Conservation (phyloP, 139 green algal species). For the Chlorella sp. region DNA sequence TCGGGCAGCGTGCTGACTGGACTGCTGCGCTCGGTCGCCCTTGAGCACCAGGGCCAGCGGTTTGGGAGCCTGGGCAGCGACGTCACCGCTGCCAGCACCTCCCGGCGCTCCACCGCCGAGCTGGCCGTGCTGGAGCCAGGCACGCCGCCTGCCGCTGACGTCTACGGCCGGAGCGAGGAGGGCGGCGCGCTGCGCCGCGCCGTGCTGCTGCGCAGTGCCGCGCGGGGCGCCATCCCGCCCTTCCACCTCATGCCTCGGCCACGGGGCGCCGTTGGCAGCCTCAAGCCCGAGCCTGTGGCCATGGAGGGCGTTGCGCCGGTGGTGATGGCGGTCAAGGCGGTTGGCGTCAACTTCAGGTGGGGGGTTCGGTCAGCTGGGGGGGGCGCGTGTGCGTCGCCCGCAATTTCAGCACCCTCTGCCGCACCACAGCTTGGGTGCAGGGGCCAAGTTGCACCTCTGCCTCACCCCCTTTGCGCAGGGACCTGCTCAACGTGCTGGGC, state of each 20-base stretch:
- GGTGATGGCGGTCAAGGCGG: slow-evolving; percentile 66
- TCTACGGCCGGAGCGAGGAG: not conserved
- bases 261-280: slow-evolving; percentile 42
- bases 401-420: too few species aligned
- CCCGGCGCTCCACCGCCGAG: not conserved
- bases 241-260: slow-evolving; percentile 50
- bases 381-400: too few species aligned
- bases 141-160: not conserved
- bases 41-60: slow-evolving; percentile 14
- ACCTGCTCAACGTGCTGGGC: slow-evolving; percentile 72
- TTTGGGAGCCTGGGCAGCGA: slow-evolving; percentile 14
- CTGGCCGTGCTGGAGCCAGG: not conserved
- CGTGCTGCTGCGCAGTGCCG: slow-evolving; percentile 2
- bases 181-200: slow-evolving; percentile 4
- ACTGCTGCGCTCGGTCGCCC: slow-evolving; percentile 22
- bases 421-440: too few species aligned
- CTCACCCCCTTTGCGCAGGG: slow-evolving; percentile 48
- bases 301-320: slow-evolving; percentile 5
- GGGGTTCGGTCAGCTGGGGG: not conserved
- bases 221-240: not conserved
- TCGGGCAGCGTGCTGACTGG: slow-evolving; percentile 10
- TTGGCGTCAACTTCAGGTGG: slow-evolving; percentile 86
- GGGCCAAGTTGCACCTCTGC: too few species aligned
- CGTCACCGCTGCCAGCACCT: not conserved
- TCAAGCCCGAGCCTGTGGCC: slow-evolving; percentile 30